These are phyloP conservation scores for Ustilago vetiveriae DNA, from an alignment of 1,284 basidiomycete species.

Conservation along the genomic window DNA sequence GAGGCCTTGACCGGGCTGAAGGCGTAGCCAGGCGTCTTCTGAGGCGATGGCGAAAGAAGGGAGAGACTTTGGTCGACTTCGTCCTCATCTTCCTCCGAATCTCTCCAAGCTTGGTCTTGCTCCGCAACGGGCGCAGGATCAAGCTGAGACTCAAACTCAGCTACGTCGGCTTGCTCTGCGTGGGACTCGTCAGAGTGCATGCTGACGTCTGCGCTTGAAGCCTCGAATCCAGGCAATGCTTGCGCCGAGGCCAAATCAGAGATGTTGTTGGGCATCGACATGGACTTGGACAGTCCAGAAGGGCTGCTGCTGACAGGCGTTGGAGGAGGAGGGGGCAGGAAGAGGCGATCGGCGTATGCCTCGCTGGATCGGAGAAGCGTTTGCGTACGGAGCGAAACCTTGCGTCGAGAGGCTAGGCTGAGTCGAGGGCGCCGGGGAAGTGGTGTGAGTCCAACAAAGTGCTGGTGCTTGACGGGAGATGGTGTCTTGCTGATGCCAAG, in stretches of 20 bases:
- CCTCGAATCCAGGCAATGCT: slow-evolving; percentile 6
- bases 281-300: slow-evolving; percentile 29
- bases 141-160: slow-evolving; percentile 19
- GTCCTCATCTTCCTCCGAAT: slow-evolving; percentile 38
- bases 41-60: slow-evolving; percentile 15
- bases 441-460: slow-evolving; percentile 39
- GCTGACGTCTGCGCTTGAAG: not conserved
- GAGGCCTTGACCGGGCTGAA: slow-evolving; percentile 40
- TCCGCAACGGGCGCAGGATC: slow-evolving; percentile 28
- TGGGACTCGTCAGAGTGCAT: slow-evolving; percentile 1
- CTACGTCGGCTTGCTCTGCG: not conserved
- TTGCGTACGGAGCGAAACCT: slow-evolving; percentile 45
- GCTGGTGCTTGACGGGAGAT: slow-evolving; percentile 38
- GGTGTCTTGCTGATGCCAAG: slow-evolving; percentile 45
- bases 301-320: slow-evolving; percentile 2
- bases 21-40: slow-evolving; percentile 5
- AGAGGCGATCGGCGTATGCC: slow-evolving; percentile 42
- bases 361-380: slow-evolving; percentile 46
- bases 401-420: slow-evolving; percentile 38
- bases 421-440: slow-evolving; percentile 43
- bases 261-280: slow-evolving; percentile 40
- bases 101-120: slow-evolving; percentile 14
- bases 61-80: slow-evolving; percentile 47
- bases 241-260: slow-evolving; percentile 9
- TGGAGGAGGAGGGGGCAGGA: slow-evolving; percentile 37